phyloP scores from a whole-genome alignment of 768 basidiomycete species.

The Fibroporia radiculosa region DNA sequence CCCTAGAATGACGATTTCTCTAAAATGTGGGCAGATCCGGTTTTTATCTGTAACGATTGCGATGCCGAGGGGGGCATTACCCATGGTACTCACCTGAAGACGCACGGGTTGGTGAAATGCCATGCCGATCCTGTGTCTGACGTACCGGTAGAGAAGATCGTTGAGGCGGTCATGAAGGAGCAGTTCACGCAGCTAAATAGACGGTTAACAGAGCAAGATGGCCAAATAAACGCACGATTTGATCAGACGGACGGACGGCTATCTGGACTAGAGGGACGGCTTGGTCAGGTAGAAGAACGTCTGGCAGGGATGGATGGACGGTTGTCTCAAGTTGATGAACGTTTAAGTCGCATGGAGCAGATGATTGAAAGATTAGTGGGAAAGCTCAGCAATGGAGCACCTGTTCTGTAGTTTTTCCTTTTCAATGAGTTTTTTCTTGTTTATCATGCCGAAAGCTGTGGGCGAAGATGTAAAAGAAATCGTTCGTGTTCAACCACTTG shows the following conservation, averaged over 20 bases:
- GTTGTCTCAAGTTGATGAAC: no score
- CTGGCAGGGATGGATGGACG: neutral
- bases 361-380: no score
- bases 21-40: conserved; percentile 4
- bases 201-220: no score
- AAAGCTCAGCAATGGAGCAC: no score
- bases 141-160: neutral
- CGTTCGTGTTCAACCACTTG: no score
- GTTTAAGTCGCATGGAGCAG: no score
- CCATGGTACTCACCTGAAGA: neutral
- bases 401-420: no score
- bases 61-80: conserved; percentile 9
- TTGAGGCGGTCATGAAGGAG: neutral
- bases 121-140: neutral
- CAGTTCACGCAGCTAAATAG: neutral
- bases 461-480: no score
- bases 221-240: no score
- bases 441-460: no score
- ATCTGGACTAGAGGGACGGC: neutral
- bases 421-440: no score
- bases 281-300: neutral
- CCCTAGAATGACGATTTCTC: neutral
- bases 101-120: neutral
- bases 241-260: no score
- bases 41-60: conserved; percentile 20